A percentile compares a stretch with the other conserved stretches of the same genome.
These are phyloP conservation scores for Ceratocystis eucalypticola DNA, from an alignment of 2,329 filamentous ascomycete genomes.

Conservation along the genomic window DNA sequence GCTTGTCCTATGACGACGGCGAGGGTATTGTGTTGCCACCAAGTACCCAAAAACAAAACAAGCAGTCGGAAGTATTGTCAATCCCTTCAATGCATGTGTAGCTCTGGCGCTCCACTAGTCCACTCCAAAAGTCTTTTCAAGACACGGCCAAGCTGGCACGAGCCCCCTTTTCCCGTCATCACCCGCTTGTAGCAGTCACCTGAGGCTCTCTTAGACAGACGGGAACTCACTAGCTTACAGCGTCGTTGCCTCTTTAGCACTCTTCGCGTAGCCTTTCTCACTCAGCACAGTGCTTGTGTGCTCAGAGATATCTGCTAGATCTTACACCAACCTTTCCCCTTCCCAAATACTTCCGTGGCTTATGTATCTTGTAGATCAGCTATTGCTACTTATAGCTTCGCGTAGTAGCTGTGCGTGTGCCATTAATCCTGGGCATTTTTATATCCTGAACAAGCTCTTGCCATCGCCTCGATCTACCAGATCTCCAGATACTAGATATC, in stretches of 20 bases:
- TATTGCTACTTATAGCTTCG: too few relatives aligned
- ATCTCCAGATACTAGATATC: not conserved
- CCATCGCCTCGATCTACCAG: not conserved
- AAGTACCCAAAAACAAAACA: not conserved
- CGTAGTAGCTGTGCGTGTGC: too few relatives aligned
- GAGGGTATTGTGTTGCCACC: not conserved
- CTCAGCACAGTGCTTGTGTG: not conserved
- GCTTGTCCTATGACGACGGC: not conserved
- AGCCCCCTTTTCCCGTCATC: not conserved
- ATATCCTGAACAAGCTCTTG: not conserved
- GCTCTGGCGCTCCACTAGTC: not conserved
- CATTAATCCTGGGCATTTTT: too few relatives aligned
- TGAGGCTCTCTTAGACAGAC: not conserved
- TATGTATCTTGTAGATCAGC: too few relatives aligned
- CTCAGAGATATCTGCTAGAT: not conserved
- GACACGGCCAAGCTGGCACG: not conserved
- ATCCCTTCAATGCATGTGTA: not conserved
- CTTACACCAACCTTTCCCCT: too few relatives aligned
- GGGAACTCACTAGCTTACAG: not conserved
- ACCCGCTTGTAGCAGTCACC: not conserved
- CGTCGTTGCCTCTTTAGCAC: not conserved
- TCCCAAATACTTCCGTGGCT: too few relatives aligned
- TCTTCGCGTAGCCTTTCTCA: too few relatives aligned
- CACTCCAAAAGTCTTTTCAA: not conserved
- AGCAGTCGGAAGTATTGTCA: not conserved